Evolutionary conservation across 2,329 filamentous ascomycete species (phyloP).

Genomic region (Corinectria fuckeliana): DNA sequence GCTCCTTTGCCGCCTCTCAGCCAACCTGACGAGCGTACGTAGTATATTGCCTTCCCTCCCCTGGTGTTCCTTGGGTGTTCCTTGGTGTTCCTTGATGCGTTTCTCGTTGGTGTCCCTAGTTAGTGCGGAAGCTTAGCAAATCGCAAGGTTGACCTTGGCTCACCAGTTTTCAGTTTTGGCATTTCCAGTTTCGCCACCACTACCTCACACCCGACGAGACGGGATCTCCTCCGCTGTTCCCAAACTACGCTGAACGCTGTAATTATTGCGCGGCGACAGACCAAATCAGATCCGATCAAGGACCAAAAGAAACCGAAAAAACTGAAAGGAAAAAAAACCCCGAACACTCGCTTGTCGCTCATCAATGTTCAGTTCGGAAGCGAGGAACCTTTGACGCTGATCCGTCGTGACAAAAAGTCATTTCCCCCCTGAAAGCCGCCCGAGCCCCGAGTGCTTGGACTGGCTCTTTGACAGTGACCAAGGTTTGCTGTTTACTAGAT

Average conservation of each 20-base stretch:
- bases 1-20: not conserved
- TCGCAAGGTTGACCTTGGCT: constrained; percentile 32
- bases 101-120: not conserved
- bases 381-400: constrained; percentile 18
- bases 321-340: not conserved
- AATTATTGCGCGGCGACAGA: constrained; percentile 8
- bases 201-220: not conserved
- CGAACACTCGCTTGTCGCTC: constrained; percentile 3
- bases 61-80: not conserved
- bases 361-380: constrained; percentile 1
- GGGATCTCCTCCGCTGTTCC: constrained; percentile 9
- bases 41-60: not conserved
- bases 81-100: not conserved
- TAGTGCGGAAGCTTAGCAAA: constrained; percentile 7
- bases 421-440: constrained; percentile 11
- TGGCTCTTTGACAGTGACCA: not conserved
- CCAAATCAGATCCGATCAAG: too few species aligned
- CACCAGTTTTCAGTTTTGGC: constrained; percentile 26
- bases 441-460: not conserved
- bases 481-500: too few species aligned
- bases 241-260: not conserved
- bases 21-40: not conserved
- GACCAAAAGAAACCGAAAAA: not conserved
- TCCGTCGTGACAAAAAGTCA: constrained; percentile 12
- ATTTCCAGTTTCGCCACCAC: constrained; percentile 33